phyloP scores from a whole-genome alignment of 176 grass and related monocot genomes.

The Oryza australiensis region DNA sequence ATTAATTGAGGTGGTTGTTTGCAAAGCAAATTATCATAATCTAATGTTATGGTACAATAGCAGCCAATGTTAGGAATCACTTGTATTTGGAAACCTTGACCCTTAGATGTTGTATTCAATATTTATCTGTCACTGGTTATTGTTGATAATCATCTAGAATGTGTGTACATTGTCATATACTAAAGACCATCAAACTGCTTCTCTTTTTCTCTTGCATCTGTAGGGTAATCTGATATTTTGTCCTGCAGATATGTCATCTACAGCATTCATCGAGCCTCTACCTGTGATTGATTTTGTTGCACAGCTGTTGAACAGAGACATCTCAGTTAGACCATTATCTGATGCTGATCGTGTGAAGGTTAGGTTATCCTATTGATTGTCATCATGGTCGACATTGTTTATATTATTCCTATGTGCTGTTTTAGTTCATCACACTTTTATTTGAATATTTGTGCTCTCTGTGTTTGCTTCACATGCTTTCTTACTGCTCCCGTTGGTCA shows the following conservation, averaged over 20 bases:
- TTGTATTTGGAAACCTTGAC: not conserved
- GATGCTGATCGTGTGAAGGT: slow-evolving; percentile 83
- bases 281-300: slow-evolving; percentile 64
- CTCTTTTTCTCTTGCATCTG: slow-evolving; percentile 12
- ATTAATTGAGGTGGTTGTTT: not conserved
- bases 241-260: slow-evolving; percentile 67
- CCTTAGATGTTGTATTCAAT: not conserved
- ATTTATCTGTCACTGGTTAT: slow-evolving; percentile 10
- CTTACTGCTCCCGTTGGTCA: slow-evolving; percentile 27
- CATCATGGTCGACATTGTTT: not conserved
- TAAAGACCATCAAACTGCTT: not conserved
- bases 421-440: not conserved
- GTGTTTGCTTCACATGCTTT: slow-evolving; percentile 24
- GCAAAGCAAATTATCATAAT: not conserved
- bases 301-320: slow-evolving; percentile 63
- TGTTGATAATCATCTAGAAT: not conserved
- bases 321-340: slow-evolving; percentile 61
- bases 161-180: not conserved
- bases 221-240: not conserved
- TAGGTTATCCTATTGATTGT: slow-evolving; percentile 17
- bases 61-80: not conserved
- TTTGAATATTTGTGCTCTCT: not conserved
- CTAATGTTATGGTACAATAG: not conserved
- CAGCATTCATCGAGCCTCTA: slow-evolving; percentile 68
- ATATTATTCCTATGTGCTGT: not conserved